Base-by-base conservation (phyloP, 495 filamentous ascomycete genomes). In the Aspergillus incahuasiensis region DNA sequence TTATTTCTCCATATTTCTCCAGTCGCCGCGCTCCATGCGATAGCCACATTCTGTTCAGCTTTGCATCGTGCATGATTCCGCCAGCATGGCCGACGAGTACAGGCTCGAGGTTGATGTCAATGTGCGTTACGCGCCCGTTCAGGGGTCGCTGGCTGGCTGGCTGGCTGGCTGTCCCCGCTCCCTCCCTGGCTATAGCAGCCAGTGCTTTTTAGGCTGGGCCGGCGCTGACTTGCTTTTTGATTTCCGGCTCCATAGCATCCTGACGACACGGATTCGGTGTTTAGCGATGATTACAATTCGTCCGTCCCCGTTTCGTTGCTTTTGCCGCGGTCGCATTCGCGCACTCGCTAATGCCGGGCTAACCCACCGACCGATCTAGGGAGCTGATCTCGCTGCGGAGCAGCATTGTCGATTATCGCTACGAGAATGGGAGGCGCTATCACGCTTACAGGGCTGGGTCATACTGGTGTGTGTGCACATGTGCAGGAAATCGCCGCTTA, bases 381-480 rank as follows among this genome's bases (percentile, higher is more conserved):
- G 65, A 68, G 8, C 46, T 61, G 18, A 66, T 62, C 6, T 70
- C 68, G 1, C 45, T 70, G 8, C 63, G 60, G 0, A 63, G 62
- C 6, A 65, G 59, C 43, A 57, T 66, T 30, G 20, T 60, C 6
- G 61, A 68, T 4, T 80, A 68, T 51, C 65, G 72, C 40, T 74
- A 77, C 55, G 63, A 87, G 58, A 87, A 88, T 60, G 85, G 85
- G 19, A 69, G 84, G 24, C 76, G 84, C 22, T 88, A 88, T 65
- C 82, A 86, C 59, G 74, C 73, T 48, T 85, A 80, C 57, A 69
- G 82, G 41, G 76, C 83, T 46, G 85, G 85, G 34, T 61, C 68
- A 25, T 85, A 84, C 76, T 85, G 52, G 80, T 80, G n/a, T n/a
- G n/a, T n/a, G n/a, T n/a, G 22, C 13, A 34, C n/a, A 30, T 12